phyloP scores from a whole-genome alignment of 768 basidiomycete species.

The Rhizopogon vinicolor region DNA sequence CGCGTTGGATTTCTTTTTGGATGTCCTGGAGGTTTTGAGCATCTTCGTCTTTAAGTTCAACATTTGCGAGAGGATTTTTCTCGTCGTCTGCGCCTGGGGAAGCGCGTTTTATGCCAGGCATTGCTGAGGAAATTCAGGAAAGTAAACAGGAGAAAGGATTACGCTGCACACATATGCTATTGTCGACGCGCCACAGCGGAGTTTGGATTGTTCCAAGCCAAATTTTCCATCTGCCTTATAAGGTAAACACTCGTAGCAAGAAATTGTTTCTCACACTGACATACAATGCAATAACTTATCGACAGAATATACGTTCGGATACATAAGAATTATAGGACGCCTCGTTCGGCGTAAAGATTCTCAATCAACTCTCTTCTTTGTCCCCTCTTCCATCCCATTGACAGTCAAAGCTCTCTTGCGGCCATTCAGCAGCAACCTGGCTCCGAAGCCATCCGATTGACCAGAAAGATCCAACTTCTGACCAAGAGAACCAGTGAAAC shows the following conservation, averaged over 20 bases:
- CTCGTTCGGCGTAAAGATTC: neutral
- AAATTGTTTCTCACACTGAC: no score
- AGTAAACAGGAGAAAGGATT: neutral
- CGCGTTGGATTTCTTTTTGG: conserved; percentile 66
- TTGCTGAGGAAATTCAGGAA: conserved; percentile 9
- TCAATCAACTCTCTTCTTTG: conserved; percentile 75
- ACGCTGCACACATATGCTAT: neutral
- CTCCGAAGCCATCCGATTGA: conserved; percentile 30
- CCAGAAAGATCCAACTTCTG: conserved; percentile 30
- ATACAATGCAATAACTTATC: no score
- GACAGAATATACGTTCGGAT: no score
- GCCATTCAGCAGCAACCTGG: conserved; percentile 27
- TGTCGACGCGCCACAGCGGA: conserved; percentile 1
- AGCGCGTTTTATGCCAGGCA: conserved; percentile 62
- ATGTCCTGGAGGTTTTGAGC: conserved; percentile 61
- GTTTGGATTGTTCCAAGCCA: neutral
- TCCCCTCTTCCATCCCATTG: conserved; percentile 59
- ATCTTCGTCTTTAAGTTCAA: conserved; percentile 69
- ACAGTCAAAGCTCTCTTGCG: conserved; percentile 31
- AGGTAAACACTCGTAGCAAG: no score
- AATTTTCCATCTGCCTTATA: neutral
- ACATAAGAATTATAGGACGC: conserved; percentile 4
- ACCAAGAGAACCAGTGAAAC: conserved; percentile 41
- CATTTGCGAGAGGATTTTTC: conserved; percentile 61
- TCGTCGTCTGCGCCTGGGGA: conserved; percentile 77